These are phyloP conservation scores for Hygrophoropsis aurantiaca DNA, from an alignment of 768 basidiomycete genomes.

Conservation along the genomic window DNA sequence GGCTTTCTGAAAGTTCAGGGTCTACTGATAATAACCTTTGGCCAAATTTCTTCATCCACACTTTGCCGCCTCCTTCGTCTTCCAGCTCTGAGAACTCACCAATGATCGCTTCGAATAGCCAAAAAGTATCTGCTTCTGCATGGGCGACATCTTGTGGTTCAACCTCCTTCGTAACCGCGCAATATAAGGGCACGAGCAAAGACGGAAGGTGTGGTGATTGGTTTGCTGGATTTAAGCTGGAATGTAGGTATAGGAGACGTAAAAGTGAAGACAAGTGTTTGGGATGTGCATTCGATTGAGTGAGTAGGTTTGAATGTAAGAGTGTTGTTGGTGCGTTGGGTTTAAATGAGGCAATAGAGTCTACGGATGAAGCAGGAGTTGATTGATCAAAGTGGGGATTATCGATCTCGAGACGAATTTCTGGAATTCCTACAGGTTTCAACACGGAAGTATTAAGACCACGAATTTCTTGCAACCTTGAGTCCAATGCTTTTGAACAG, in stretches of 20 bases:
- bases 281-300: conserved; percentile 50
- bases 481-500: conserved; percentile 53
- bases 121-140: conserved; percentile 79
- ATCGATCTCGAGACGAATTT: conserved; percentile 38
- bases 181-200: conserved; percentile 68
- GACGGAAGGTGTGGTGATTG: conserved; percentile 69
- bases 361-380: conserved; percentile 36
- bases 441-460: conserved; percentile 20
- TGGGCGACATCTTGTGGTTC: conserved; percentile 61
- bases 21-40: conserved; percentile 65
- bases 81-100: conserved; percentile 75
- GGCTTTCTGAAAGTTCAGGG: conserved; percentile 52
- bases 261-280: conserved; percentile 63
- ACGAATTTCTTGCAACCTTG: conserved; percentile 48
- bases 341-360: conserved; percentile 24
- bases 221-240: conserved; percentile 68
- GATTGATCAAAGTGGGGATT: conserved; percentile 11
- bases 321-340: conserved; percentile 41
- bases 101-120: conserved; percentile 74
- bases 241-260: conserved; percentile 72
- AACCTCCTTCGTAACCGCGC: conserved; percentile 58
- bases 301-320: conserved; percentile 45
- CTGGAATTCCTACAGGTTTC: conserved; percentile 33
- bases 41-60: conserved; percentile 65
- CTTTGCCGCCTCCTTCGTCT: conserved; percentile 58